A percentile compares a stretch with the other conserved stretches of the same genome.
These are phyloP conservation scores for Calocera viscosa DNA, from an alignment of 768 basidiomycete species.

Conservation along the genomic window DNA sequence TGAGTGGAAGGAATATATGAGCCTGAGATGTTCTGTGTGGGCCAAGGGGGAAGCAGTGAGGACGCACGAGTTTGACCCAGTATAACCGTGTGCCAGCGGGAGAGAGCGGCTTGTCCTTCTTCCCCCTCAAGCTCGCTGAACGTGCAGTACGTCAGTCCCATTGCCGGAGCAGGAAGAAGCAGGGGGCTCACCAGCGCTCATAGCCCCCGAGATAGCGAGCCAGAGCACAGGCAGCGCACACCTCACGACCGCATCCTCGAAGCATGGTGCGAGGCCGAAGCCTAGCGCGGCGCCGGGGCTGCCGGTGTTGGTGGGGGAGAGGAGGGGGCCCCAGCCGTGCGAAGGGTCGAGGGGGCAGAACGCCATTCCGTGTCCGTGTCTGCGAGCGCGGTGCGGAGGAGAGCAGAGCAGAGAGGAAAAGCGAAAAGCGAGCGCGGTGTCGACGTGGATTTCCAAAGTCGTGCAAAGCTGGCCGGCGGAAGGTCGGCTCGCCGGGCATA, in stretches of 20 bases:
- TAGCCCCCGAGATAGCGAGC: neutral
- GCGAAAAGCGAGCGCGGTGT: too few species aligned
- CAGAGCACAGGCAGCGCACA: neutral
- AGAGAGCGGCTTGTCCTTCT: neutral
- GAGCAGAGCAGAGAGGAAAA: too few species aligned
- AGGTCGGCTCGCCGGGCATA: too few species aligned
- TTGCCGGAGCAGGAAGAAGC: neutral
- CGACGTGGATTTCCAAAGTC: too few species aligned
- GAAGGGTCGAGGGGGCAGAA: neutral
- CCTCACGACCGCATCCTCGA: conserved; percentile 49
- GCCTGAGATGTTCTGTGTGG: neutral
- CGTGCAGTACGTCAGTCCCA: conserved; percentile 29
- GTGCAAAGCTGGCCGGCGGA: too few species aligned
- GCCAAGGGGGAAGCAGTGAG: neutral
- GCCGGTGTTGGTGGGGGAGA: neutral
- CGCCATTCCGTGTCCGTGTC: too few species aligned
- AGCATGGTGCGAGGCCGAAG: conserved; percentile 72
- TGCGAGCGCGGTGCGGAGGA: neutral
- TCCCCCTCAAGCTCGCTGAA: neutral
- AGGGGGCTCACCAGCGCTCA: neutral
- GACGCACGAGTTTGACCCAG: conserved; percentile 53
- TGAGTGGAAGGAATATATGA: conserved; percentile 9
- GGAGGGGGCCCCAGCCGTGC: neutral
- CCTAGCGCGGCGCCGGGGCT: neutral
- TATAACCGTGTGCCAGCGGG: conserved; percentile 38